These are phyloP conservation scores for Monosporascus cannonballus DNA, from an alignment of 2,329 filamentous ascomycete genomes.

Conservation along the genomic window DNA sequence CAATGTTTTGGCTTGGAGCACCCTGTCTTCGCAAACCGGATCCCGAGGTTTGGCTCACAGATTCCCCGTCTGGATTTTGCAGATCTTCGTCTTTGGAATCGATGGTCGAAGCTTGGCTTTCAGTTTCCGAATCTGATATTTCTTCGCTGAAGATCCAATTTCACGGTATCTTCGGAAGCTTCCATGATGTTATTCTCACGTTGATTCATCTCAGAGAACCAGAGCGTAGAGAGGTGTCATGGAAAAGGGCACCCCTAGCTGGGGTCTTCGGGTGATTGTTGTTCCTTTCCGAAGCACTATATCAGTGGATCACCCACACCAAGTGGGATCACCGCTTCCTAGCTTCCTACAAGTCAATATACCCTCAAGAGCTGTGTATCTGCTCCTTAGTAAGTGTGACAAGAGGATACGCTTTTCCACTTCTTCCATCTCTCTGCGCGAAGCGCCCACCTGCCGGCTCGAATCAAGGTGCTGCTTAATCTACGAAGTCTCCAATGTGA, in stretches of 20 bases:
- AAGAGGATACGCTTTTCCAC: conserved; percentile 1
- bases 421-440: conserved; percentile 1
- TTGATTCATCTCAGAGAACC: conserved; percentile 9
- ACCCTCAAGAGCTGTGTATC: too few relatives aligned
- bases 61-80: background rate
- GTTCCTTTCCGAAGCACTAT: too few relatives aligned
- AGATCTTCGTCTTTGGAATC: too few relatives aligned
- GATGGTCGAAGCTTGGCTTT: too few relatives aligned
- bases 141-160: conserved; percentile 1
- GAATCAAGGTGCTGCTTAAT: background rate
- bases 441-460: background rate
- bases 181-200: conserved; percentile 8
- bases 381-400: too few relatives aligned
- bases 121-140: background rate
- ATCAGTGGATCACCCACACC: too few relatives aligned
- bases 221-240: conserved; percentile 5
- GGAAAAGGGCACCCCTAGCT: too few relatives aligned
- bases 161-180: conserved; percentile 4
- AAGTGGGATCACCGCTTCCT: too few relatives aligned
- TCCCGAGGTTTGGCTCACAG: background rate
- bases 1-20: too few relatives aligned
- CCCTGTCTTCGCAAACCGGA: too few relatives aligned
- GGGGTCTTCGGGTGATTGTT: too few relatives aligned
- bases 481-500: background rate
- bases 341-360: too few relatives aligned